Percentiles rank a stretch among this genome's conserved stretches.
These are phyloP conservation scores for Rhypophila decipiens DNA, from an alignment of 495 filamentous ascomycete species.

Conservation along the genomic window DNA sequence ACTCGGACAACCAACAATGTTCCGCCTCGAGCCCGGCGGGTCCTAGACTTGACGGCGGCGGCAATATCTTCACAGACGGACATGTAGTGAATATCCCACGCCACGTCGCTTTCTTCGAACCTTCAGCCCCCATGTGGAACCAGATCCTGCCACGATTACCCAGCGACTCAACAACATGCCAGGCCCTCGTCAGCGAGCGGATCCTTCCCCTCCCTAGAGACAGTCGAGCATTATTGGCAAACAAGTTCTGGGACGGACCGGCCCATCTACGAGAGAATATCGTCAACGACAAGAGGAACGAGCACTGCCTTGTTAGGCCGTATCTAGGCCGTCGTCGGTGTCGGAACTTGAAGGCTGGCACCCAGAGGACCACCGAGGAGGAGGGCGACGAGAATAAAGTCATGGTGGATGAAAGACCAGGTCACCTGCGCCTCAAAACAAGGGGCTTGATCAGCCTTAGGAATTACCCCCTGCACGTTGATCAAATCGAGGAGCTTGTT, in stretches of 20 bases:
- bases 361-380: no score
- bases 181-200: constrained; percentile 30
- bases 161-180: constrained; percentile 24
- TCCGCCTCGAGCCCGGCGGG: no score
- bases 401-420: no score
- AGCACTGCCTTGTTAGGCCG: constrained; percentile 39
- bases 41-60: neutral
- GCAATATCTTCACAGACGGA: neutral
- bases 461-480: constrained; percentile 43
- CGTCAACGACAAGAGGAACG: constrained; percentile 22
- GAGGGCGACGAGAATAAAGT: no score
- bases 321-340: constrained; percentile 41
- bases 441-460: constrained; percentile 30
- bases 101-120: neutral
- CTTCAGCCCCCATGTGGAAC: neutral
- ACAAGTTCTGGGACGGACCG: constrained; percentile 28
- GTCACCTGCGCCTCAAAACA: constrained; percentile 4
- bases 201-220: constrained; percentile 31
- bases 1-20: no score
- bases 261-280: constrained; percentile 15
- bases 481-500: constrained; percentile 39
- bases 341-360: constrained; percentile 1
- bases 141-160: constrained; percentile 13
- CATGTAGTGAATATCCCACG: constrained; percentile 9
- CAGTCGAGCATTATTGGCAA: constrained; percentile 19